Evolutionary conservation across 164 flowering plant genomes (phyloP).

Genomic region (Nelumbo lutea): DNA sequence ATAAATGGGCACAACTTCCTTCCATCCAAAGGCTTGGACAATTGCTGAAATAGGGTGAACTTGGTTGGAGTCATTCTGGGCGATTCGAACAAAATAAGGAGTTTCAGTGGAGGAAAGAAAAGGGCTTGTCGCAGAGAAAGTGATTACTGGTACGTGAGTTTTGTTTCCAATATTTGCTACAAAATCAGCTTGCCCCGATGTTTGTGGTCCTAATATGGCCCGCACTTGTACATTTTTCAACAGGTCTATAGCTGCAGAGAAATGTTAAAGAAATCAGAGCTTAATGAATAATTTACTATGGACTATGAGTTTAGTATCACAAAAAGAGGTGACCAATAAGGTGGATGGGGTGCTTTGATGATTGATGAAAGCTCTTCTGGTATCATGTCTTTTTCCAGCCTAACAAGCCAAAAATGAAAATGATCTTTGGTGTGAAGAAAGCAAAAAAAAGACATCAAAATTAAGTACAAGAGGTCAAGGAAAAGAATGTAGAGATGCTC

Average conservation of each 20-base stretch:
- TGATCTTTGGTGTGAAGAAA: no score
- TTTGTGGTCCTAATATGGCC: conserved; percentile 19
- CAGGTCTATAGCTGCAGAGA: conserved; percentile 17
- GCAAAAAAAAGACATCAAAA: no score
- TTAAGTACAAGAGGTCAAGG: no score
- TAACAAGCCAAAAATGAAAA: no score
- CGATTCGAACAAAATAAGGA: conserved; percentile 16
- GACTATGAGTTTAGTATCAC: no score
- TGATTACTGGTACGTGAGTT: background rate
- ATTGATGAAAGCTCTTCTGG: no score
- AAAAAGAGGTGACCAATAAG: no score
- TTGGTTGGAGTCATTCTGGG: conserved; percentile 5
- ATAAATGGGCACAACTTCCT: conserved; percentile 11
- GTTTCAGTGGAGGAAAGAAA: conserved; percentile 3
- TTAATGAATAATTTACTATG: no score
- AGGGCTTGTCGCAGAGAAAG: background rate
- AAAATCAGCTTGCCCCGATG: conserved; percentile 14
- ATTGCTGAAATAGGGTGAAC: conserved; percentile 12
- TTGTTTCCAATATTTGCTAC: conserved; percentile 7
- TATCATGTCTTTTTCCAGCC: no score
- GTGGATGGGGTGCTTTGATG: no score
- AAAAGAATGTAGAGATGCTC: no score
- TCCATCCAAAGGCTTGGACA: conserved; percentile 14
- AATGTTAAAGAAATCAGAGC: no score
- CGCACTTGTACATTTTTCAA: conserved; percentile 16